A percentile compares a stretch with the other conserved stretches of the same genome.
Evolutionary conservation across 2,329 filamentous ascomycete species (phyloP).

Genomic region (Chaetomiaceae sp.): DNA sequence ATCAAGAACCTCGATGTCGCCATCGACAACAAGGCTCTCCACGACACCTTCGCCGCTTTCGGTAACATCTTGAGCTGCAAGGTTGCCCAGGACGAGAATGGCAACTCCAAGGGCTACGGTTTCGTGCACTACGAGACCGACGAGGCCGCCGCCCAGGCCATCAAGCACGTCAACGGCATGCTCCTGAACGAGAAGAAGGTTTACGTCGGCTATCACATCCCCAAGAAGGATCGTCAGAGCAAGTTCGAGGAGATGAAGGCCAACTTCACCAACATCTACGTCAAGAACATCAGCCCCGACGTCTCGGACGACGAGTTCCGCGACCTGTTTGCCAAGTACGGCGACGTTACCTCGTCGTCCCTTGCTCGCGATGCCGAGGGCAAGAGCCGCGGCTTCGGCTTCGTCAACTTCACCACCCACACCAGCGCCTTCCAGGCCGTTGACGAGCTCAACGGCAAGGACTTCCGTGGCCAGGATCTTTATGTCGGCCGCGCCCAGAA

Average conservation of each 20-base stretch:
- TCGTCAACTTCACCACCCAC: slow-evolving; percentile 93
- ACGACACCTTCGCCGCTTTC: slow-evolving; percentile 98
- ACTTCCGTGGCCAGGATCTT: slow-evolving; percentile 90
- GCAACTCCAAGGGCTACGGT: slow-evolving; percentile 96
- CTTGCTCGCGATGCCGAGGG: slow-evolving; percentile 84
- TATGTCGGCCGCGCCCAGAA: slow-evolving; percentile 99
- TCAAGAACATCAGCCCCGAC: slow-evolving; percentile 91
- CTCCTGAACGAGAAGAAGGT: slow-evolving; percentile 99
- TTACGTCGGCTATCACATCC: slow-evolving; percentile 97
- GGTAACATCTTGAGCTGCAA: slow-evolving; percentile 99
- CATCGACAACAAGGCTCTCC: slow-evolving; percentile 99
- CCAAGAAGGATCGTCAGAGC: slow-evolving; percentile 99
- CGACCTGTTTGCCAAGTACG: slow-evolving; percentile 83
- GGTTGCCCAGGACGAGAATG: slow-evolving; percentile 95
- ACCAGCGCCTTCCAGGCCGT: slow-evolving; percentile 82
- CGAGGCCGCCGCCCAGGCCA: slow-evolving; percentile 91
- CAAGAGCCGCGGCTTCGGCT: slow-evolving; percentile 93
- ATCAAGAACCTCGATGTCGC: slow-evolving; percentile 99
- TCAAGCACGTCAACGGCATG: slow-evolving; percentile 99
- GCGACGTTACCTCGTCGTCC: slow-evolving; percentile 92
- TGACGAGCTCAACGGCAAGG: slow-evolving; percentile 84
- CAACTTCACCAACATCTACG: slow-evolving; percentile 99
- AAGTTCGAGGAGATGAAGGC: slow-evolving; percentile 99
- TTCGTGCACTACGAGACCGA: slow-evolving; percentile 99
- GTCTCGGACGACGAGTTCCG: slow-evolving; percentile 93